Evolutionary conservation across 75 land plant genomes (phyloP).

Genomic region (Cunninghamia lanceolata): DNA sequence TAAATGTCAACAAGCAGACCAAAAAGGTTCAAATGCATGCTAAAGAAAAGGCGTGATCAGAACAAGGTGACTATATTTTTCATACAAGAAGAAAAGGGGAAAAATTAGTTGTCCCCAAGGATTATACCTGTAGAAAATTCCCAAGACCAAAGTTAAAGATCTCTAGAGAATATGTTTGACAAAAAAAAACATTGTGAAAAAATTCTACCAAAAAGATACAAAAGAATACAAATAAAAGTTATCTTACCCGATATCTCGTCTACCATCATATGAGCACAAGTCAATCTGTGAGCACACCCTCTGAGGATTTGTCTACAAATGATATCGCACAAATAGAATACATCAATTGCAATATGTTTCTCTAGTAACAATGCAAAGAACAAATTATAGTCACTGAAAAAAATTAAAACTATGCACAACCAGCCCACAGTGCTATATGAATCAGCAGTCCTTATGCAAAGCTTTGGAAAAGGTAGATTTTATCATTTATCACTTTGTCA

Average conservation of each 20-base stretch:
- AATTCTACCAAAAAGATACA: neutral
- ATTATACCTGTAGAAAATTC: neutral
- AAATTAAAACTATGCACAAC: neutral
- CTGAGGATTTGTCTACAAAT: constrained; percentile 50
- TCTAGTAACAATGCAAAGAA: neutral
- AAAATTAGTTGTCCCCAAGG: neutral
- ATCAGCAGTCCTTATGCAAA: neutral
- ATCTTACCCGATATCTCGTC: constrained; percentile 31
- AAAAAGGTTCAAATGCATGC: neutral
- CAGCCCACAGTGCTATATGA: neutral
- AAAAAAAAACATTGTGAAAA: constrained; percentile 6
- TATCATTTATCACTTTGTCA: neutral
- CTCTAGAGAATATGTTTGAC: neutral
- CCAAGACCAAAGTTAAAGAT: neutral
- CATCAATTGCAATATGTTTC: neutral
- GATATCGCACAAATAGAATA: neutral
- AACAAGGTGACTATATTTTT: neutral
- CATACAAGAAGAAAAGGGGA: neutral
- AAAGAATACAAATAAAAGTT: neutral
- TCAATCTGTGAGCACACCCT: constrained; percentile 76
- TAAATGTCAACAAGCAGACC: neutral
- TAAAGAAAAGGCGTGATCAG: neutral
- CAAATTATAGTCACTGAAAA: neutral
- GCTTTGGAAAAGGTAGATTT: neutral
- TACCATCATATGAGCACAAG: constrained; percentile 58